Conservation (phyloP, 2,329 filamentous ascomycete species). For the Xylaria sp. region DNA sequence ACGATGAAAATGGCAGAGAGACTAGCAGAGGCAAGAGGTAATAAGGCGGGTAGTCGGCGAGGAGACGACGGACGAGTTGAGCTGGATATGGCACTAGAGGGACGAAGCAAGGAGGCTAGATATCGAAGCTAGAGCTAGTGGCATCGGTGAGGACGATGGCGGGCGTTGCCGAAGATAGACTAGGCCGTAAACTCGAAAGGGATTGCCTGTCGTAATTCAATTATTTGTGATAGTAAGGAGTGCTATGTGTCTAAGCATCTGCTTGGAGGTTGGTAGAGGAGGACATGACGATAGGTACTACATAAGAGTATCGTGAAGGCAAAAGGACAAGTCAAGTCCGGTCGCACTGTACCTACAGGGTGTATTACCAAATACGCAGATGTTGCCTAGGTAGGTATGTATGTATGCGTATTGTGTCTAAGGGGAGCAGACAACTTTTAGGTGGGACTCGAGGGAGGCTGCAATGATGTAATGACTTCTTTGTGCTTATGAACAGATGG, state of each 20-base stretch:
- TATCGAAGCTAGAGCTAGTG: constrained; percentile 9
- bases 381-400: no score
- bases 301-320: not conserved
- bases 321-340: no score
- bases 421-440: no score
- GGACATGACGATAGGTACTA: not conserved
- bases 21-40: not conserved
- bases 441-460: not conserved
- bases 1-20: not conserved
- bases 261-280: not conserved
- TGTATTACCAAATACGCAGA: no score
- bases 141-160: constrained; percentile 34
- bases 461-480: constrained; percentile 8
- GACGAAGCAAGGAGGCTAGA: not conserved
- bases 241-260: no score
- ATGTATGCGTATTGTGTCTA: no score
- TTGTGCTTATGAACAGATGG: not conserved
- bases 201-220: not conserved
- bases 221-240: not conserved
- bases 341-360: no score
- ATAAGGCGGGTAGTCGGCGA: constrained; percentile 1
- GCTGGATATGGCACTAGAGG: not conserved
- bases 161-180: constrained; percentile 2
- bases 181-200: not conserved
- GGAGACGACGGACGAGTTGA: not conserved